Evolutionary conservation across 495 filamentous ascomycete species (phyloP).

Genomic region (Emericellopsis terricola): DNA sequence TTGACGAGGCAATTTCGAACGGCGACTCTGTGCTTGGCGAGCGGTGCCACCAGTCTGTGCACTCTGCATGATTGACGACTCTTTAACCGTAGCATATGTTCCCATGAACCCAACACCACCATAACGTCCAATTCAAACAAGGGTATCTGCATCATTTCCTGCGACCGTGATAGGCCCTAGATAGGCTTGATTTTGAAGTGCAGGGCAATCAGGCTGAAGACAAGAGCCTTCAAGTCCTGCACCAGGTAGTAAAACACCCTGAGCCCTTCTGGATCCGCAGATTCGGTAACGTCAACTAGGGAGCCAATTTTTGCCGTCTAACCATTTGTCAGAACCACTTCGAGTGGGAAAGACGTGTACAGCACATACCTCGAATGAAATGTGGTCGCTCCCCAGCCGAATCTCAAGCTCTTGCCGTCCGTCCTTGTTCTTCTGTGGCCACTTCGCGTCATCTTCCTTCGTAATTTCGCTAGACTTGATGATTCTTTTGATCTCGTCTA

Average conservation of each 20-base stretch:
- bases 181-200: conserved; percentile 99
- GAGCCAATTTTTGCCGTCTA: conserved; percentile 98
- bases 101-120: too few species aligned
- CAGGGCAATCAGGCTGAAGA: conserved; percentile 88
- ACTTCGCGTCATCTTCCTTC: conserved; percentile 99
- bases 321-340: conserved; percentile 7
- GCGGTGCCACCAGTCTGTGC: too few species aligned
- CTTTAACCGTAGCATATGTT: too few species aligned
- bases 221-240: conserved; percentile 90
- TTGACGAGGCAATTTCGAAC: too few species aligned
- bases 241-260: conserved; percentile 99
- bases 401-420: conserved; percentile 96
- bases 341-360: neutral
- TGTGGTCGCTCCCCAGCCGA: conserved; percentile 83
- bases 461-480: conserved; percentile 97
- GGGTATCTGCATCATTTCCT: too few species aligned
- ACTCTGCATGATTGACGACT: too few species aligned
- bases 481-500: conserved; percentile 89
- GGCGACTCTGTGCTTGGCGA: too few species aligned
- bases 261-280: conserved; percentile 86
- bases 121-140: too few species aligned
- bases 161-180: too few species aligned
- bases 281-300: conserved; percentile 89
- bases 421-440: conserved; percentile 99
- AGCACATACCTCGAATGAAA: conserved; percentile 73